Base-by-base conservation (phyloP, 129 eudicot genomes). In the Heracleum sosnowskyi region DNA sequence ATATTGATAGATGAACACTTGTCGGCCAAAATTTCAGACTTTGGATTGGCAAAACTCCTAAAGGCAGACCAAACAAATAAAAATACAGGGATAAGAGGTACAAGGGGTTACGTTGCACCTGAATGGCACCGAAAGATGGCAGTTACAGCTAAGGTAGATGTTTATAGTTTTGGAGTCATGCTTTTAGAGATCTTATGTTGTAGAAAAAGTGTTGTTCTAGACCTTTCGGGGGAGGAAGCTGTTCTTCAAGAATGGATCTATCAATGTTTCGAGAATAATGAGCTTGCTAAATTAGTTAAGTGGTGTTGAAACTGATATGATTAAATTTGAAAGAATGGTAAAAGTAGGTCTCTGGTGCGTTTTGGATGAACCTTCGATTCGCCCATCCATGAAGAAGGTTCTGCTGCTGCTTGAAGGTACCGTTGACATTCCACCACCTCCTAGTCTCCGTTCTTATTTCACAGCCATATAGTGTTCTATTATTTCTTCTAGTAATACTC, bases 141-240 rank as follows among this genome's bases (percentile, higher is more conserved):
- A 1, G 16, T 69, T 34, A 69, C 74, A 18, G 74, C 36, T 6
- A 69, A 69, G 37, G 74, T 28, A 1, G 74, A 69, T 36, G 28
- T 69, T 69, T 68, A 69, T 35, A 69, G 45, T 69, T 69, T 69
- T 35, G 74, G 74, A 18, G 36, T 69, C 22, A 35, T 69, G 74
- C 28, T 69, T 31, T 36, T 69, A 40, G 74, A 69, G 74, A 69
- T 69, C 74, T 20, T 69, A 34, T 69, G 74, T 8, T 34, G 45
- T 20, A 69, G 74, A 35, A 69, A 2, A 69, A 34, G 45, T 69
- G 24, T 69, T 1, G n/a, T 35, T 35, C 5, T 20, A 3, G 36
- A 44, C 17, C 44, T 69, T 0, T 40, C 74, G 12, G 74, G 36
- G 74, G 45, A 69, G 1, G 74, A 69, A 20, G 7, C 20, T 29